These are phyloP conservation scores for Aureobasidium lini DNA, from an alignment of 2,329 filamentous ascomycete species.

Conservation along the genomic window DNA sequence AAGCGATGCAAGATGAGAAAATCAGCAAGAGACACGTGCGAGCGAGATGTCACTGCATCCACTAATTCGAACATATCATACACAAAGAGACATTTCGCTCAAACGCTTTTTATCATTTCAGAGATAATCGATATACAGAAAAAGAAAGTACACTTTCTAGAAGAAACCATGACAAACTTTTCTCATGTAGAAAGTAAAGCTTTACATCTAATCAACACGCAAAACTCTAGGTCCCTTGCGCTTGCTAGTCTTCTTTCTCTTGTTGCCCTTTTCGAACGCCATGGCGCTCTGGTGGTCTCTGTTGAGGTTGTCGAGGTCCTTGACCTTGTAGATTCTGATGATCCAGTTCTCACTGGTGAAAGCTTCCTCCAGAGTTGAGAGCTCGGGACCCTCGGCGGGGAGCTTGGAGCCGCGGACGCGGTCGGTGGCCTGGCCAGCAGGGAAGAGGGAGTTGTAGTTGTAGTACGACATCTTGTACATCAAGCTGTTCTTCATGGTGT, in stretches of 20 bases:
- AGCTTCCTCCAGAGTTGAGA: conserved; percentile 88
- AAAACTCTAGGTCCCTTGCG: conserved; percentile 64
- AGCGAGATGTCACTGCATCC: no score
- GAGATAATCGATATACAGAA: not conserved
- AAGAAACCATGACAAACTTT: not conserved
- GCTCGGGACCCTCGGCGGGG: conserved; percentile 75
- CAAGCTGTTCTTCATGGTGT: conserved; percentile 98
- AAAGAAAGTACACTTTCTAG: not conserved
- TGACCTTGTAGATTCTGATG: conserved; percentile 99
- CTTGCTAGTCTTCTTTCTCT: conserved; percentile 71
- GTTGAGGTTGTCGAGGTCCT: conserved; percentile 93
- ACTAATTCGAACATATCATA: no score
- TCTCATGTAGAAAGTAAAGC: not conserved
- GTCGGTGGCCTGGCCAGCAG: conserved; percentile 79
- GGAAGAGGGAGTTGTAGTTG: conserved; percentile 91
- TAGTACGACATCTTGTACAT: conserved; percentile 99
- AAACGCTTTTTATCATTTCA: not conserved
- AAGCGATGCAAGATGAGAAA: not conserved
- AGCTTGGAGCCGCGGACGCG: conserved; percentile 75
- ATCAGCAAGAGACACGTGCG: no score
- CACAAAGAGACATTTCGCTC: no score
- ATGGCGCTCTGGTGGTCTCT: conserved; percentile 68
- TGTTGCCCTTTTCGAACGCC: conserved; percentile 70
- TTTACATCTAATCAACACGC: conserved; percentile 56
- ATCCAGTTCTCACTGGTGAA: conserved; percentile 99